Evolutionary conservation across 2,329 filamentous ascomycete genomes (phyloP).

Genomic region (Neopestalotiopsis sp.): DNA sequence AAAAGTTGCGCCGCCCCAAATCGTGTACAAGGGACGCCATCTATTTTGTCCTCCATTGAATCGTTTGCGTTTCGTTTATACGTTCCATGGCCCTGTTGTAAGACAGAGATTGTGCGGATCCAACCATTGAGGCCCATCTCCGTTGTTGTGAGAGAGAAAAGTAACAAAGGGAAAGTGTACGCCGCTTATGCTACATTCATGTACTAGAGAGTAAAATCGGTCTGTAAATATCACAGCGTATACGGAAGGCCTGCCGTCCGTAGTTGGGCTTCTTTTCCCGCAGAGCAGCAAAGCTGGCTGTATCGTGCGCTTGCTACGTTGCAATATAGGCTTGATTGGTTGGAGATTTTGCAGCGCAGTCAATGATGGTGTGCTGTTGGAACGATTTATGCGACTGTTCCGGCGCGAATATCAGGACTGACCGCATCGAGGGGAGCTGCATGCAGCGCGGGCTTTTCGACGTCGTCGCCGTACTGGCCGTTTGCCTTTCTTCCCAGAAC

Average conservation of each 20-base stretch:
- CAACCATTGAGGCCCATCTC: not conserved
- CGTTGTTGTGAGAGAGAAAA: conserved; percentile 3
- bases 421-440: conserved; percentile 82
- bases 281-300: not conserved
- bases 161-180: conserved; percentile 26
- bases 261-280: not conserved
- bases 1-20: conserved; percentile 14
- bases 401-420: conserved; percentile 48
- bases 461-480: conserved; percentile 53
- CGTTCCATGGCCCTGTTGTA: not conserved
- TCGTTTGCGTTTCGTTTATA: not conserved
- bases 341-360: not conserved
- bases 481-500: conserved; percentile 71
- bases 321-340: not conserved
- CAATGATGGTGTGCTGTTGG: conserved; percentile 30
- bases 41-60: conserved; percentile 13
- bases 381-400: not conserved
- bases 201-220: conserved; percentile 19
- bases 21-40: conserved; percentile 29
- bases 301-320: not conserved
- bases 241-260: conserved; percentile 12
- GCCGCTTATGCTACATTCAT: conserved; percentile 32
- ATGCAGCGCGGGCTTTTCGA: conserved; percentile 81
- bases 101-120: not conserved
- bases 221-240: not conserved